Conservation (phyloP, 169 alveolate genomes). For the Cyclospora cayetanensis region DNA sequence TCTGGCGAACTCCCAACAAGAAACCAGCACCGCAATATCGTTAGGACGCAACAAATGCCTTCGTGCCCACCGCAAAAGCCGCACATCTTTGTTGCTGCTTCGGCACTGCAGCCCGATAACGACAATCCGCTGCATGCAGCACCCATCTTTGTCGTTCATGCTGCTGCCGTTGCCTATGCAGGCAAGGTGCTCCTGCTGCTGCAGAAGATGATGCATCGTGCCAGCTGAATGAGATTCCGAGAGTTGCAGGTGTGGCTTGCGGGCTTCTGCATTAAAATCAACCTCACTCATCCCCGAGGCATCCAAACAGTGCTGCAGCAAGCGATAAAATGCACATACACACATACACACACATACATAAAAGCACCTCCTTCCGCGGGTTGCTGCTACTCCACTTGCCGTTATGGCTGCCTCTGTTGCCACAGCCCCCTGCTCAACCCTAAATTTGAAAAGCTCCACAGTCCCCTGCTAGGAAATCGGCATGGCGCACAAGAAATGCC, state of each 20-base stretch:
- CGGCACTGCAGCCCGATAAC: slow-evolving; percentile 14
- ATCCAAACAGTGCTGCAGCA: background rate
- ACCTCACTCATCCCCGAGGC: background rate
- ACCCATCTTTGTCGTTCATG: no score
- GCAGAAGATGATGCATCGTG: background rate
- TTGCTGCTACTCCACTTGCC: background rate
- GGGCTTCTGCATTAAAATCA: background rate
- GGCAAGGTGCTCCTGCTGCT: background rate
- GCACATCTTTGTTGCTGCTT: slow-evolving; percentile 12
- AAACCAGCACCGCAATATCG: slow-evolving; percentile 45
- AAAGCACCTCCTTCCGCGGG: background rate
- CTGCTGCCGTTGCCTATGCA: background rate
- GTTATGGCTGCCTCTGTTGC: no score
- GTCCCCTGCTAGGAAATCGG: no score
- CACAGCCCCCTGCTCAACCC: no score
- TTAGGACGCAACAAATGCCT: background rate
- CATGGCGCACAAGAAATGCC: no score
- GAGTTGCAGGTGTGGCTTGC: no score
- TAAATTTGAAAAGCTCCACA: no score
- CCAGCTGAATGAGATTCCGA: no score
- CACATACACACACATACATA: background rate
- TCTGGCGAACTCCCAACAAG: slow-evolving; percentile 42
- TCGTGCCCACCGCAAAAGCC: slow-evolving; percentile 31
- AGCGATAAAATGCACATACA: background rate
- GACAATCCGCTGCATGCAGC: background rate